Base-by-base conservation (phyloP, 768 basidiomycete species). In the Stropharia rugosoannulata region DNA sequence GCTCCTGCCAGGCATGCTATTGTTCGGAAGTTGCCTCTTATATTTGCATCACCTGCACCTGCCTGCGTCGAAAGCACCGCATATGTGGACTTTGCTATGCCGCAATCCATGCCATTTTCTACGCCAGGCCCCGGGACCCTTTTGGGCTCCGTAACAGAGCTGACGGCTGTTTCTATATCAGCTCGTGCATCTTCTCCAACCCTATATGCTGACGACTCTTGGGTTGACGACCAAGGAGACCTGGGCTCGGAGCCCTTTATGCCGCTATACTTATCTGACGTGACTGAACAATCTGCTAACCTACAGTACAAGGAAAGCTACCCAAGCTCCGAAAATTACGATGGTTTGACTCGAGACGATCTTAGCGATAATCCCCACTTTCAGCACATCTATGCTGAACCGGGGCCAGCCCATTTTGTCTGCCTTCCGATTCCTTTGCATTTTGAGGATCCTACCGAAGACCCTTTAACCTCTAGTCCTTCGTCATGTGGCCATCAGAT, bases 391-490 rank as follows among this genome's bases (percentile, higher is more conserved):
- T 83, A 75, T 60, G 67, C 72, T n/a, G 80, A 79, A 46, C 83
- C 84, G 37, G 81, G 81, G 22, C 81, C 81, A 37, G 71, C 61
- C 29, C 72, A 67, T 54, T 46, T 27, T 22, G 12, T 46, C 27
- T 61, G 48, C 64, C 60, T 63, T 40, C 68, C 70, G 45, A 69
- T 59, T 19, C 66, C 72, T 13, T 63, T 80, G 35, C 80, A 81
- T 66, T 80, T 81, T 60, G 80, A 83, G 62, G 80, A 79, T 2
- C 80, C 80, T 1, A 71, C 73, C 29, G 80, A 82, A 55, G 80
- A 81, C 58, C 78, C 78, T 37, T 74, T 77, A 29, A 73, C 73
- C 59, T 72, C 75, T 60, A 68, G 68, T 51, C 58, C 70, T 29
- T 66, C 75, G 22, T 48, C 60, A 18, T 53, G 57, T 42, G 63